Conservation (phyloP, 345 rosid genomes). For the Aquilaria yunnanensis region DNA sequence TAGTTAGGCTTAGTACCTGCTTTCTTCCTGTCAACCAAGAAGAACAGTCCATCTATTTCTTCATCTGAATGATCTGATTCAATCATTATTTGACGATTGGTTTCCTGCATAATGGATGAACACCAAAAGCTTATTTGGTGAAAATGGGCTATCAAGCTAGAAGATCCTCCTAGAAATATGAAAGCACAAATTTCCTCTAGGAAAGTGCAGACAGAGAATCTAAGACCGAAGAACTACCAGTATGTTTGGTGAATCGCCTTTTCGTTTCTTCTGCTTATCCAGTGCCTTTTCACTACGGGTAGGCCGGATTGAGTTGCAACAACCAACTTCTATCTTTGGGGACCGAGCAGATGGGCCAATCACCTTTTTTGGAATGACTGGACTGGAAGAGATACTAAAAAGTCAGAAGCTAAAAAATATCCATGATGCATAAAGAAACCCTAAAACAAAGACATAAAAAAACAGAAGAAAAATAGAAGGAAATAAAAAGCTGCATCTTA, state of each 20-base stretch:
- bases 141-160: constrained; percentile 3
- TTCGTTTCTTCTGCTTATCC: constrained; percentile 21
- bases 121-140: background rate
- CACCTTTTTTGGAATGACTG: constrained; percentile 23
- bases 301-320: constrained; percentile 52
- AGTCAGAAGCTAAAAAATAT: constrained; percentile 2
- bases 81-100: constrained; percentile 27
- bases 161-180: constrained; percentile 2
- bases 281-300: constrained; percentile 15
- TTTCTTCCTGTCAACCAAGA: constrained; percentile 53
- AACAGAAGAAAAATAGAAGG: background rate
- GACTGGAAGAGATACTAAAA: constrained; percentile 32
- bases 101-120: constrained; percentile 35
- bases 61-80: constrained; percentile 92
- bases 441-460: no score
- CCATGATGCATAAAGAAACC: no score
- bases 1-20: constrained; percentile 31
- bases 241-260: constrained; percentile 23
- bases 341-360: constrained; percentile 17
- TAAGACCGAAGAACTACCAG: constrained; percentile 29
- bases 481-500: background rate
- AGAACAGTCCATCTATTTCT: constrained; percentile 68
- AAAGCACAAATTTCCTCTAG: constrained; percentile 1
- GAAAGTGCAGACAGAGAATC: background rate
- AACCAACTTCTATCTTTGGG: constrained; percentile 44